Base-by-base conservation (phyloP, 441 rosid species). In the Adansonia madagascariensis region DNA sequence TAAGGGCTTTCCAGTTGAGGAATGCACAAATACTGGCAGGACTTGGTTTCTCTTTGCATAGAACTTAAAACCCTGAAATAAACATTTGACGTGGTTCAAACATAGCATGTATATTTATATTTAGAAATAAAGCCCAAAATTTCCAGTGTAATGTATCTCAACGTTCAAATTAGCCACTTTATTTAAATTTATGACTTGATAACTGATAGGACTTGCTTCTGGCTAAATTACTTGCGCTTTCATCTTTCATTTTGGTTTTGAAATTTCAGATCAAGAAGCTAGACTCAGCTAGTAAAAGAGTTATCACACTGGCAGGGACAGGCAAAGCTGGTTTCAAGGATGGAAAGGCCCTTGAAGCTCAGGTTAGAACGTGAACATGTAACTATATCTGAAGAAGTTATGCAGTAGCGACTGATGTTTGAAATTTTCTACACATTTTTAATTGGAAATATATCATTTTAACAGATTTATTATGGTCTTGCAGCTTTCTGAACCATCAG, bases 311-410 rank as follows among this genome's bases (percentile, higher is more conserved):
- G 67, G 97, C 96, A 24, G 99, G 99, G 77, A 91, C 95, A 11
- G 98, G 98, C 68, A 96, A 92, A 87, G 98, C 99, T 6, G 98
- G 98, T 85, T 96, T 94, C 86, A 89, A 85, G 84, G 98, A 96
- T 70, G 99, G 99, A 85, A 77, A 71, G 59, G 91, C 90, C 56
- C 82, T 85, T 65, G 77, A 66, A 22, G 94, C 98, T 77, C 98
- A 92, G 98, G 98, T 93, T 61, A 75, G 89, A 74, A 56, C 18
- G 4, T 6, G 0, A 60, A 82, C 22, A 27, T 53, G 4, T 53
- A 73, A 10, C 62, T 49, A 43, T 39, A 74, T 55, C 41, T 72
- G 31, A 72, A 55, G 75, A 17, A 31, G 31, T 72, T 55, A 35
- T 39, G 50, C 50, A 17, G 64, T 55, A 56, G 31, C 31, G 17